Percentiles rank a stretch among this genome's conserved stretches.
Evolutionary conservation across 2,329 filamentous ascomycete species (phyloP).

Genomic region (Aspergillus candidus): DNA sequence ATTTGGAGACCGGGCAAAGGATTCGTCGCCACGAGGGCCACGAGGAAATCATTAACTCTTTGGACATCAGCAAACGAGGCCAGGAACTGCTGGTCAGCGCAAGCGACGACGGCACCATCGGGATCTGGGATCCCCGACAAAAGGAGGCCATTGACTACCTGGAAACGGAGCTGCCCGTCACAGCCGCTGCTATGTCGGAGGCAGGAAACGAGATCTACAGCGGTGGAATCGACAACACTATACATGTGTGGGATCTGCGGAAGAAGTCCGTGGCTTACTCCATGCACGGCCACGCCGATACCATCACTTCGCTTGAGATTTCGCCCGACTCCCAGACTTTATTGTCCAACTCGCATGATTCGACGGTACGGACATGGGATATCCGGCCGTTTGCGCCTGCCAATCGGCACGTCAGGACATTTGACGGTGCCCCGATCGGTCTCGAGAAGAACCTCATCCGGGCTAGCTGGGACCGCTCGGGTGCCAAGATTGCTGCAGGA

Average conservation of each 20-base stretch:
- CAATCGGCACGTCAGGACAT: conserved; percentile 77
- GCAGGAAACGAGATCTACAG: conserved; percentile 94
- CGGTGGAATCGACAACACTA: conserved; percentile 93
- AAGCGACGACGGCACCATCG: conserved; percentile 88
- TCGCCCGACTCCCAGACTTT: conserved; percentile 89
- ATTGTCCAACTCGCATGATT: conserved; percentile 88
- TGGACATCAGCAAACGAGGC: conserved; percentile 83
- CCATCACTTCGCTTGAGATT: conserved; percentile 81
- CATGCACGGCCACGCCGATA: conserved; percentile 85
- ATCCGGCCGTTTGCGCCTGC: conserved; percentile 88
- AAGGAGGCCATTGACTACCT: conserved; percentile 86
- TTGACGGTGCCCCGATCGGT: conserved; percentile 82
- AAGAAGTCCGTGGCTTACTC: conserved; percentile 86
- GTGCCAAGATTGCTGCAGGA: conserved; percentile 80
- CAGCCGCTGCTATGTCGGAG: conserved; percentile 83
- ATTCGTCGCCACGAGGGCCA: conserved; percentile 91
- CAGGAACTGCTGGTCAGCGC: conserved; percentile 87
- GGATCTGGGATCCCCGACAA: conserved; percentile 89
- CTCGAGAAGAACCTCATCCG: conserved; percentile 87
- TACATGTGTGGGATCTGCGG: conserved; percentile 93
- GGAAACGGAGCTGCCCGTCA: conserved; percentile 86
- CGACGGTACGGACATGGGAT: conserved; percentile 91
- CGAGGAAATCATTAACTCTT: conserved; percentile 88
- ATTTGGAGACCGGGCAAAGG: conserved; percentile 81
- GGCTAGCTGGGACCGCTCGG: conserved; percentile 82